These are phyloP conservation scores for Blastobotrys buckinghamii DNA, from an alignment of 1,139 yeast genomes.

Conservation along the genomic window DNA sequence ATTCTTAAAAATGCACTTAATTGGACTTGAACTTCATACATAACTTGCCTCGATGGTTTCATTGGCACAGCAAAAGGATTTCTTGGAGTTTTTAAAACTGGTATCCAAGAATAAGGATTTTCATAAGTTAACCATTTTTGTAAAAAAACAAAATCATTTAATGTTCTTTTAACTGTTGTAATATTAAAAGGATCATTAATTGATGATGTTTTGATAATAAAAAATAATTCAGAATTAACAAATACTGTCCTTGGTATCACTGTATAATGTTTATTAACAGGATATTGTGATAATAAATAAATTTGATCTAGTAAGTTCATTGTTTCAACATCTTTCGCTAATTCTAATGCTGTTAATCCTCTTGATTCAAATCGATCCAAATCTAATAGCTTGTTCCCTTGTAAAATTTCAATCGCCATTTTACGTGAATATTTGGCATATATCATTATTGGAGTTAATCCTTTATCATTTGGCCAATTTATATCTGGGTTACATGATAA, in stretches of 20 bases:
- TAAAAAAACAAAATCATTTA: slow-evolving; percentile 39
- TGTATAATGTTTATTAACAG: slow-evolving; percentile 18
- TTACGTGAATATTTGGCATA: slow-evolving; percentile 65
- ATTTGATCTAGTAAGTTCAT: slow-evolving; percentile 40
- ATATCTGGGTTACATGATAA: slow-evolving; percentile 44
- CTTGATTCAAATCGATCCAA: slow-evolving; percentile 25
- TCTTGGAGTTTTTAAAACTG: slow-evolving; percentile 26
- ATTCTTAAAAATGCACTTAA: slow-evolving; percentile 45
- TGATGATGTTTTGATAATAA: slow-evolving; percentile 30
- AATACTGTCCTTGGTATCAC: slow-evolving; percentile 27
- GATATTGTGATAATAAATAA: slow-evolving; percentile 15
- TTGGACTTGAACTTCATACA: slow-evolving; percentile 45
- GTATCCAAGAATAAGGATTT: slow-evolving; percentile 35
- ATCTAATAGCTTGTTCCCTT: slow-evolving; percentile 27
- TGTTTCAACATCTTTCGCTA: slow-evolving; percentile 42
- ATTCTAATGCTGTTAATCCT: slow-evolving; percentile 46
- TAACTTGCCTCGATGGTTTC: slow-evolving; percentile 33
- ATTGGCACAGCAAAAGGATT: slow-evolving; percentile 34
- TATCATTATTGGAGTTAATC: slow-evolving; percentile 63
- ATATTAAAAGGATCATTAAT: slow-evolving; percentile 7
- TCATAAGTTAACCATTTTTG: slow-evolving; percentile 35
- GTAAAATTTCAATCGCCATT: slow-evolving; percentile 46
- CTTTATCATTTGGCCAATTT: slow-evolving; percentile 55
- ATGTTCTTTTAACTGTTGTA: slow-evolving; percentile 33
- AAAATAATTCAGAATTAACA: slow-evolving; percentile 26